Conservation (phyloP, 2,329 filamentous ascomycete genomes). For the Helicocarpus griseus region DNA sequence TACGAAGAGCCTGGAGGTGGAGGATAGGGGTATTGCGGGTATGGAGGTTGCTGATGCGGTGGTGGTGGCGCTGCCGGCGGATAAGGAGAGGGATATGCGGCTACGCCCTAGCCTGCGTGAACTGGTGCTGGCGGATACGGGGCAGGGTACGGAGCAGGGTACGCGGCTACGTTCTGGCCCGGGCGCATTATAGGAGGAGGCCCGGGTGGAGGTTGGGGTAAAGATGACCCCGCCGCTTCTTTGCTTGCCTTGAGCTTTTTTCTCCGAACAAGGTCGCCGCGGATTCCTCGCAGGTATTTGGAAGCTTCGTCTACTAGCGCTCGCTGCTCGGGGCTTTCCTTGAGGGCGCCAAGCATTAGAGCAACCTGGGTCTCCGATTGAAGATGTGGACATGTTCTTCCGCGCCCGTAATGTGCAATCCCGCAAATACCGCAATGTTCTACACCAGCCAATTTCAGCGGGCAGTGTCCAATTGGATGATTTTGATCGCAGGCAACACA, state of each 20-base stretch:
- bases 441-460: conserved; percentile 48
- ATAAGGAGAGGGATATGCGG: background rate
- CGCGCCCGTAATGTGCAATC: conserved; percentile 48
- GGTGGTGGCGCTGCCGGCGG: background rate
- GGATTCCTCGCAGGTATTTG: conserved; percentile 49
- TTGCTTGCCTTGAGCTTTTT: conserved; percentile 29
- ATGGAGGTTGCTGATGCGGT: background rate
- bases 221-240: background rate
- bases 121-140: background rate
- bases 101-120: background rate
- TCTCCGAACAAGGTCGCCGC: conserved; percentile 44
- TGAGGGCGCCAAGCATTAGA: conserved; percentile 54
- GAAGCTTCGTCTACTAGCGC: conserved; percentile 45
- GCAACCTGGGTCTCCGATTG: conserved; percentile 53
- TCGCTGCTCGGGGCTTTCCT: conserved; percentile 46
- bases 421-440: conserved; percentile 58
- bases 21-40: background rate
- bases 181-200: background rate
- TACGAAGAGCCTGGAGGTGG: background rate
- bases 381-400: conserved; percentile 52
- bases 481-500: conserved; percentile 46
- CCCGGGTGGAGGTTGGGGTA: background rate
- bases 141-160: background rate
- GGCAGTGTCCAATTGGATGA: conserved; percentile 52
- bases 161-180: background rate